phyloP scores from a whole-genome alignment of 805 yeast species.

The Lipomyces sp. region DNA sequence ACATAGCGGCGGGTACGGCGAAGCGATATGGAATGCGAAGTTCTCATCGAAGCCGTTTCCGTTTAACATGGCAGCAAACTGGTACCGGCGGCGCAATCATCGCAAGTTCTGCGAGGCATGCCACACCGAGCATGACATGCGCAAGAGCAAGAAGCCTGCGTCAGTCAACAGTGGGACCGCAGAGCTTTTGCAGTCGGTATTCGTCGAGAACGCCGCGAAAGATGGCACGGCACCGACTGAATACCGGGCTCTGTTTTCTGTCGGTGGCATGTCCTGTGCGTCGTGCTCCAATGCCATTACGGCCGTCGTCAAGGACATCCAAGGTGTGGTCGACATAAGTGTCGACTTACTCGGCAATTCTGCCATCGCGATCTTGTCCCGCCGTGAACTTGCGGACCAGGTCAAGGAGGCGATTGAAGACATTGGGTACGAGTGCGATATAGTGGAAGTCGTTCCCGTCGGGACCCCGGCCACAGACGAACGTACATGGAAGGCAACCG shows the following conservation, averaged over 20 bases:
- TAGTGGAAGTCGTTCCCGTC: slow-evolving; percentile 60
- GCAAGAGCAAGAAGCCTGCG: neutral
- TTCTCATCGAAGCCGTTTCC: slow-evolving; percentile 25
- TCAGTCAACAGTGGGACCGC: neutral
- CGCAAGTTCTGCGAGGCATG: slow-evolving; percentile 25
- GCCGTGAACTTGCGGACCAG: slow-evolving; percentile 49
- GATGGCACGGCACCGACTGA: slow-evolving; percentile 34
- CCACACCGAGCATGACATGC: slow-evolving; percentile 17
- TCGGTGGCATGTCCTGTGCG: slow-evolving; percentile 70
- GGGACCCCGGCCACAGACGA: slow-evolving; percentile 40
- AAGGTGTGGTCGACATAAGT: slow-evolving; percentile 42
- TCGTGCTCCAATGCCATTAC: slow-evolving; percentile 54
- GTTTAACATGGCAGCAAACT: slow-evolving; percentile 17
- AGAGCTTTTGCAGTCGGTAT: neutral
- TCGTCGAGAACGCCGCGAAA: neutral
- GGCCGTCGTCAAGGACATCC: slow-evolving; percentile 40
- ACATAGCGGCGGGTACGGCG: neutral
- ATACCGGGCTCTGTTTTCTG: slow-evolving; percentile 52
- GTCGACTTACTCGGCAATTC: slow-evolving; percentile 53
- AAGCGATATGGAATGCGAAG: neutral
- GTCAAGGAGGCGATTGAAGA: slow-evolving; percentile 50
- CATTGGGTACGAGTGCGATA: slow-evolving; percentile 48
- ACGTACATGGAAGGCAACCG: slow-evolving; percentile 50
- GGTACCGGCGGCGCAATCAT: slow-evolving; percentile 25
- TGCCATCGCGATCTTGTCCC: slow-evolving; percentile 50